Evolutionary conservation across 805 yeast genomes (phyloP).

Genomic region (Ogataea sp.): DNA sequence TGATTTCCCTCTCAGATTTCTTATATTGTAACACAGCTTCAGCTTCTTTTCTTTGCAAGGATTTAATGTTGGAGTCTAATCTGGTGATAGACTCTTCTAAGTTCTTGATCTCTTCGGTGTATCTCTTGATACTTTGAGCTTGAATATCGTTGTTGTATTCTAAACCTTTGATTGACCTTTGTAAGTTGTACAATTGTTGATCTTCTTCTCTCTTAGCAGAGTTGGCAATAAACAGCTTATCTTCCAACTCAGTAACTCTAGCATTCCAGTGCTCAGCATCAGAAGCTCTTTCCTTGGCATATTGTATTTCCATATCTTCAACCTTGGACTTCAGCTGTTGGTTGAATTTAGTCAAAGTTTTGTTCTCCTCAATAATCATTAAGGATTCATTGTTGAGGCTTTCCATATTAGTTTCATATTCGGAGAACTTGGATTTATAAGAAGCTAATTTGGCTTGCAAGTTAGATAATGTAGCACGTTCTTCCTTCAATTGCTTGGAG

Average conservation of each 20-base stretch:
- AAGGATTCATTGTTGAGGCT: slow-evolving; percentile 44
- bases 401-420: slow-evolving; percentile 20
- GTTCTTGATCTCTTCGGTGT: slow-evolving; percentile 51
- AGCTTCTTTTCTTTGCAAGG: slow-evolving; percentile 36
- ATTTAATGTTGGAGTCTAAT: slow-evolving; percentile 34
- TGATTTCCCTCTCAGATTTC: slow-evolving; percentile 48
- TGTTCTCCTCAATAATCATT: slow-evolving; percentile 59
- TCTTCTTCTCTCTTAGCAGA: slow-evolving; percentile 42
- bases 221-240: slow-evolving; percentile 37
- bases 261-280: slow-evolving; percentile 50
- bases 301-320: slow-evolving; percentile 36
- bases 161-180: slow-evolving; percentile 46
- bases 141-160: slow-evolving; percentile 45
- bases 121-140: slow-evolving; percentile 37
- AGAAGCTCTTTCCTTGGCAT: slow-evolving; percentile 42
- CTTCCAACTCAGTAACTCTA: slow-evolving; percentile 46
- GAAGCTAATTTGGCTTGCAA: slow-evolving; percentile 23
- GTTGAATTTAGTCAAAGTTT: slow-evolving; percentile 49
- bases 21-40: slow-evolving; percentile 34
- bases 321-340: slow-evolving; percentile 39
- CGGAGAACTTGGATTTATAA: slow-evolving; percentile 13
- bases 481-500: slow-evolving; percentile 27
- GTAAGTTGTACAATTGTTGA: slow-evolving; percentile 40
- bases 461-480: slow-evolving; percentile 20
- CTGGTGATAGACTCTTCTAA: slow-evolving; percentile 42